phyloP scores from a whole-genome alignment of 257 asterid genomes.

The Forsythia viridissima region DNA sequence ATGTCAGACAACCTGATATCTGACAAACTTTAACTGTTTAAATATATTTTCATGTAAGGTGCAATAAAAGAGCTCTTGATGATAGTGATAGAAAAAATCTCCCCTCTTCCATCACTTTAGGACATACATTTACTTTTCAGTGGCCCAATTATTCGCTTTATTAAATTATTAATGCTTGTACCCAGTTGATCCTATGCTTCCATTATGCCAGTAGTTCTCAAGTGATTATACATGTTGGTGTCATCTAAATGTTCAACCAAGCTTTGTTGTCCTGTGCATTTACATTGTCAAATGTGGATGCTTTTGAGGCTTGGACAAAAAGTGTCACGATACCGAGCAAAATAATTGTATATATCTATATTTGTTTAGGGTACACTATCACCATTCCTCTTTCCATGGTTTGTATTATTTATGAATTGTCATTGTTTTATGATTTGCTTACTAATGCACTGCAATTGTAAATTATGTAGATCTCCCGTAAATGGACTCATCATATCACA shows the following conservation, averaged over 20 bases:
- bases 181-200: not conserved
- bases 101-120: not conserved
- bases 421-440: not conserved
- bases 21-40: not conserved
- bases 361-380: not conserved
- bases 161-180: not conserved
- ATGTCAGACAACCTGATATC: not conserved
- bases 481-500: conserved; percentile 96
- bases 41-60: not conserved
- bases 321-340: not conserved
- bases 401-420: not conserved
- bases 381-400: conserved; percentile 2
- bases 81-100: not conserved
- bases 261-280: not conserved
- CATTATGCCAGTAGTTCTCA: not conserved
- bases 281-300: not conserved
- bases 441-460: not conserved
- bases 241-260: not conserved
- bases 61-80: not conserved
- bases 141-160: conserved; percentile 3
- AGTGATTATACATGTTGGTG: not conserved
- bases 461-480: conserved; percentile 73
- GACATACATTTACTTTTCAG: not conserved
- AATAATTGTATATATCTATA: not conserved
- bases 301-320: not conserved